These are phyloP conservation scores for Trebouxia gelatinosa DNA, from an alignment of 163 green algal genomes.

Conservation along the genomic window DNA sequence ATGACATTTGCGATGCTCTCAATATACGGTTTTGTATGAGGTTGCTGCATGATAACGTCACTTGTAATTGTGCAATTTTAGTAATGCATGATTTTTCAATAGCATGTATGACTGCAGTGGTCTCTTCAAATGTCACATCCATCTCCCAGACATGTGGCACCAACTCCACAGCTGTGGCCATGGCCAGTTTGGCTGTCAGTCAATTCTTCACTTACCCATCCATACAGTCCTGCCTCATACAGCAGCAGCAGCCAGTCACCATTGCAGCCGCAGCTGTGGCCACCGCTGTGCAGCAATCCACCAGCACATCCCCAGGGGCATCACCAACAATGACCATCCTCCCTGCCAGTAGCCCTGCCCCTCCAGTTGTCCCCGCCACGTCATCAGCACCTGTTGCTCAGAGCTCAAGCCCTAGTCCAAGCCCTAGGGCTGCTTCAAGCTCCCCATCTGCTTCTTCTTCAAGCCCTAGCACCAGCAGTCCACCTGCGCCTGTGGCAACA, in stretches of 20 bases:
- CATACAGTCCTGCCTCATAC: background rate
- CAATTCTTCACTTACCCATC: slow-evolving; percentile 21
- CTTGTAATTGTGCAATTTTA: too few relatives aligned
- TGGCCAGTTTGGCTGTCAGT: background rate
- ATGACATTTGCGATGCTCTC: too few relatives aligned
- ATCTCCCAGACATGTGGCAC: background rate
- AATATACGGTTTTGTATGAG: too few relatives aligned
- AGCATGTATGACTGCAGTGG: slow-evolving; percentile 23
- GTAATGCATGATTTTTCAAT: too few relatives aligned
- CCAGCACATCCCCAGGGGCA: background rate
- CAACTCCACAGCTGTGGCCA: background rate
- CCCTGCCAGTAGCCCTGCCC: background rate
- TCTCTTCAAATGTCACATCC: background rate
- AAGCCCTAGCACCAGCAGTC: background rate
- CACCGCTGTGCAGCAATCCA: background rate
- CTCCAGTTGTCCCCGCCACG: background rate
- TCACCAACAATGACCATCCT: too few relatives aligned
- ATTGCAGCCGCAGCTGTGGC: slow-evolving; percentile 16
- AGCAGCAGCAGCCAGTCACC: background rate
- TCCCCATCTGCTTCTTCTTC: too few relatives aligned
- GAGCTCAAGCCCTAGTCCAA: background rate
- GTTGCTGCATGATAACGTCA: too few relatives aligned
- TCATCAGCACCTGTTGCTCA: background rate
- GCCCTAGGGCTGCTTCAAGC: too few relatives aligned
- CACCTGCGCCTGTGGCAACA: too few relatives aligned